Evolutionary conservation across 495 filamentous ascomycete genomes (phyloP).

Genomic region (Viridothelium virens): DNA sequence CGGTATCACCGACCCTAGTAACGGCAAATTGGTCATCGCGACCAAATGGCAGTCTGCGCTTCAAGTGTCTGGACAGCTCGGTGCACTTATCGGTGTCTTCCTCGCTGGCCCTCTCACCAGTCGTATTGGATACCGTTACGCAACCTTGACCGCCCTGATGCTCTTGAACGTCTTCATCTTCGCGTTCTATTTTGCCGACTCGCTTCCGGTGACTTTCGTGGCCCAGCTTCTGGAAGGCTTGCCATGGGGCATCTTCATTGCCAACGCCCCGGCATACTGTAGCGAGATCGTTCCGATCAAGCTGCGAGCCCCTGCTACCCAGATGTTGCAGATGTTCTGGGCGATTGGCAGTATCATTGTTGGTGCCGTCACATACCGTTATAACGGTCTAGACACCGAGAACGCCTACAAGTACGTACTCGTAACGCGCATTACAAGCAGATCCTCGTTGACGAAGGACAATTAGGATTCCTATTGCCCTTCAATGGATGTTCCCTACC

Average conservation of each 20-base stretch:
- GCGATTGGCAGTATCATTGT: slow-evolving; percentile 29
- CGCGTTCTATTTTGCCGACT: slow-evolving; percentile 26
- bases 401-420: slow-evolving; percentile 26
- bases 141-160: slow-evolving; percentile 24
- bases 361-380: slow-evolving; percentile 23
- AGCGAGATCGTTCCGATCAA: slow-evolving; percentile 28
- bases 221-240: slow-evolving; percentile 27
- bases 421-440: slow-evolving; percentile 8
- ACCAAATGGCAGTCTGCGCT: slow-evolving; percentile 25
- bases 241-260: slow-evolving; percentile 30
- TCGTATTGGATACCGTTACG: slow-evolving; percentile 26
- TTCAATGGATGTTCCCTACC: slow-evolving; percentile 79
- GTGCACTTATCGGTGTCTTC: slow-evolving; percentile 27
- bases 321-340: slow-evolving; percentile 30
- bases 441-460: slow-evolving; percentile 8
- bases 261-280: slow-evolving; percentile 27
- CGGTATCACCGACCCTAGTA: slow-evolving; percentile 16
- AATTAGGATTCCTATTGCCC: slow-evolving; percentile 26
- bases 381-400: neutral
- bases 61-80: slow-evolving; percentile 21
- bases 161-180: slow-evolving; percentile 30
- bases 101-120: slow-evolving; percentile 24
- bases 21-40: slow-evolving; percentile 14
- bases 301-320: slow-evolving; percentile 25
- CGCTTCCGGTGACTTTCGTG: slow-evolving; percentile 23